These are phyloP conservation scores for Phytophthora idaei DNA, from an alignment of 352 stramenopile species.

Conservation along the genomic window DNA sequence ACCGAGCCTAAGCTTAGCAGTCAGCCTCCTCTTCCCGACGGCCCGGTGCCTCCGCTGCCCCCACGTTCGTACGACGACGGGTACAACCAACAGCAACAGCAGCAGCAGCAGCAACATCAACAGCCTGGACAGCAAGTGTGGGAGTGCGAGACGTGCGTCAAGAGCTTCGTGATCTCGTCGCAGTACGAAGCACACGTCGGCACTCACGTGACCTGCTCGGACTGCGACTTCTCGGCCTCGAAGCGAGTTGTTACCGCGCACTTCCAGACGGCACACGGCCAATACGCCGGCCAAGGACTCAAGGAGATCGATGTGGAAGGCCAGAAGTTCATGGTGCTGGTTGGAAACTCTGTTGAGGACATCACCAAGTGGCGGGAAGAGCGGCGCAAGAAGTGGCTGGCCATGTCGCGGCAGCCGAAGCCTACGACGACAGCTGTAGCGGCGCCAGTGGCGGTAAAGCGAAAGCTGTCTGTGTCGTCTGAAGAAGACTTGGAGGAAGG, in stretches of 20 bases:
- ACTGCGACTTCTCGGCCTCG: conserved; percentile 73
- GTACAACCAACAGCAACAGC: conserved; percentile 16
- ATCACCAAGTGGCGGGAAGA: conserved; percentile 83
- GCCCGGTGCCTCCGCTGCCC: conserved; percentile 24
- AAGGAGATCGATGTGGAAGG: conserved; percentile 88
- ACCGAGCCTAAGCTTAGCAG: conserved; percentile 11
- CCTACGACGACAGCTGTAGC: not conserved
- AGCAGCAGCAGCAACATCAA: conserved; percentile 7
- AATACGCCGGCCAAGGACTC: conserved; percentile 69
- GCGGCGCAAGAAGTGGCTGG: conserved; percentile 71
- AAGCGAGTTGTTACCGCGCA: conserved; percentile 81
- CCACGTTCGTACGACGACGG: conserved; percentile 28
- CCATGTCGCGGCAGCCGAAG: conserved; percentile 34
- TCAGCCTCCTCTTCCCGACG: conserved; percentile 26
- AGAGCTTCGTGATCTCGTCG: conserved; percentile 71
- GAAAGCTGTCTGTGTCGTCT: conserved; percentile 50
- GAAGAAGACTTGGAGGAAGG: conserved; percentile 67
- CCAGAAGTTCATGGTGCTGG: conserved; percentile 88
- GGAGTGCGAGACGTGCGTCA: conserved; percentile 73
- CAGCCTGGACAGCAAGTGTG: conserved; percentile 38
- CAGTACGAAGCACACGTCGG: conserved; percentile 75
- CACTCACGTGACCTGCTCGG: conserved; percentile 70
- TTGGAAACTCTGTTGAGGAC: conserved; percentile 81
- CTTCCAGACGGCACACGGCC: conserved; percentile 70
- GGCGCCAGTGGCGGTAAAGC: conserved; percentile 37